Evolutionary conservation across 148 eudicot genomes (phyloP).

Genomic region (Fagopyrum tataricum): DNA sequence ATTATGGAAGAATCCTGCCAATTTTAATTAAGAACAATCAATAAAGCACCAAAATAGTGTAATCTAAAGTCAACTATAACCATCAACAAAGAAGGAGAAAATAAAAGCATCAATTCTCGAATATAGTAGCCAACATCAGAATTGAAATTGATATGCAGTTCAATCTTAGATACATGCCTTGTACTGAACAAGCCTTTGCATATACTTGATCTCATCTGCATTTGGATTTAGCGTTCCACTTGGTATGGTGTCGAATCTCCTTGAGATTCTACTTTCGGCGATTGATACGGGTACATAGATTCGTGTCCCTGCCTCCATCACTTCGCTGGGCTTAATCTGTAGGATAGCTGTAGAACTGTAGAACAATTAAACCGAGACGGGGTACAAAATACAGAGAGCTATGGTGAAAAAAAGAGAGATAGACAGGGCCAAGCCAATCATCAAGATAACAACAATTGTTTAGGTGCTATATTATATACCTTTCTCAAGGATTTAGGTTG

Average conservation of each 20-base stretch:
- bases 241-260: constrained; percentile 81
- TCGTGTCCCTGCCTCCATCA: constrained; percentile 67
- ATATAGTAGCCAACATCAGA: not conserved
- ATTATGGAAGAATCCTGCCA: constrained; percentile 82
- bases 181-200: constrained; percentile 87
- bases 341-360: constrained; percentile 39
- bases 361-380: constrained; percentile 35
- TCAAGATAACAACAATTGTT: not conserved
- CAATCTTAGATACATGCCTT: constrained; percentile 38
- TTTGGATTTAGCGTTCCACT: constrained; percentile 82
- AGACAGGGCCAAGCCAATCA: not conserved
- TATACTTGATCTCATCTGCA: constrained; percentile 86
- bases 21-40: constrained; percentile 12
- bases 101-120: not conserved
- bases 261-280: constrained; percentile 72
- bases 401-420: not conserved
- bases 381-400: constrained; percentile 5
- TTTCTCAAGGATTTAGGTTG: constrained; percentile 33
- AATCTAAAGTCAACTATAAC: not conserved
- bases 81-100: not conserved
- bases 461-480: constrained; percentile 32
- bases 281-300: constrained; percentile 71
- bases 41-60: not conserved
- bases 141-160: not conserved
- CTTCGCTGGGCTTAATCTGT: constrained; percentile 80